These are phyloP conservation scores for Conticribra weissflogii DNA, from an alignment of 108 stramenopile genomes.

Conservation along the genomic window DNA sequence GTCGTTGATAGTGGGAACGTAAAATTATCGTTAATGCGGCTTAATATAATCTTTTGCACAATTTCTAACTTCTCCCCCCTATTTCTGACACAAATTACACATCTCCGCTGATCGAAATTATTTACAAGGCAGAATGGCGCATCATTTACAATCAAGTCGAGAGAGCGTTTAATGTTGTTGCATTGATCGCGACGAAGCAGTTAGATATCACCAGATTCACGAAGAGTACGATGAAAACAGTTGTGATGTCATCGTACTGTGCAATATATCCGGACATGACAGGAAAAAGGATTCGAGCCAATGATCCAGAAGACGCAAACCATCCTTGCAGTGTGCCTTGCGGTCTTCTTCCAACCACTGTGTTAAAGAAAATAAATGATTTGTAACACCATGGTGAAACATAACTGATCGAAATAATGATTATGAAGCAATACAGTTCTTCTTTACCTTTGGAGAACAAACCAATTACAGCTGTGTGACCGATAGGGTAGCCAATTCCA, in stretches of 20 bases:
- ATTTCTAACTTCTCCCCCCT: too few relatives aligned
- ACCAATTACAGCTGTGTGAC: conserved; percentile 96
- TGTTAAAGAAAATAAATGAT: too few relatives aligned
- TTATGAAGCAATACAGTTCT: background rate
- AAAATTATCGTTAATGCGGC: too few relatives aligned
- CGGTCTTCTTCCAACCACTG: conserved; percentile 88
- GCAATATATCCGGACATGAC: conserved; percentile 83
- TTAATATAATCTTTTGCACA: too few relatives aligned
- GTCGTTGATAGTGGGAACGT: too few relatives aligned
- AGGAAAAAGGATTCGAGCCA: conserved; percentile 90
- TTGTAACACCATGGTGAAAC: background rate
- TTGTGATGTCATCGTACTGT: conserved; percentile 52
- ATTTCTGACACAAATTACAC: too few relatives aligned
- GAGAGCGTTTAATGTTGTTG: conserved; percentile 47
- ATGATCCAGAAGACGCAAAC: conserved; percentile 91
- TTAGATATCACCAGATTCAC: conserved; percentile 58
- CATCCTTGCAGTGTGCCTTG: conserved; percentile 92
- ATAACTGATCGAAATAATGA: conserved; percentile 6
- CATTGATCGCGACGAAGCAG: conserved; percentile 39
- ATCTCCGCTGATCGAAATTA: too few relatives aligned
- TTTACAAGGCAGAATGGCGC: background rate
- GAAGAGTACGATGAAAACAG: conserved; percentile 66
- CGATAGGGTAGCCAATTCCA: conserved; percentile 93
- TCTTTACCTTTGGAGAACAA: conserved; percentile 92
- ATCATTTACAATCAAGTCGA: conserved; percentile 17